These are phyloP conservation scores for Paulownia fortunei DNA, from an alignment of 257 asterid genomes.

Conservation along the genomic window DNA sequence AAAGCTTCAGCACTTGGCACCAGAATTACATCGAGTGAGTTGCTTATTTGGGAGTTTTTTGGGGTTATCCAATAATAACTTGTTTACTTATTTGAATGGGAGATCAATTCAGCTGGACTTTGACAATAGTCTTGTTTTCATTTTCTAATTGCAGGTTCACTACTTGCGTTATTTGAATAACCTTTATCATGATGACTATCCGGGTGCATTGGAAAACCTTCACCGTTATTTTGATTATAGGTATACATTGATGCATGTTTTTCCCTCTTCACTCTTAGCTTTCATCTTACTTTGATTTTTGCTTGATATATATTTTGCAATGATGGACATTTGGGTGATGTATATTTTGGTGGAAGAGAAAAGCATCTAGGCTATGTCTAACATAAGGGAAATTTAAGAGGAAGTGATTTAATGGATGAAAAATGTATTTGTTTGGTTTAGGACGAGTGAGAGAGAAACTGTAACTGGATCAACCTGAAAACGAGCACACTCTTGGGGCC, in stretches of 20 bases:
- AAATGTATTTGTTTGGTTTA: conserved; percentile 8
- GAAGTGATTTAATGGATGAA: neutral
- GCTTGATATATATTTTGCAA: conserved; percentile 8
- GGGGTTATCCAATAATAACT: neutral
- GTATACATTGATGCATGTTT: conserved; percentile 54
- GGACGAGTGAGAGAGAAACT: neutral
- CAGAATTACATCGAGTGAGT: conserved; percentile 89
- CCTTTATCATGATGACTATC: conserved; percentile 91
- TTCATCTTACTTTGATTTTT: conserved; percentile 2
- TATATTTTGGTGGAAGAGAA: conserved; percentile 14
- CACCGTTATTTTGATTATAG: conserved; percentile 98
- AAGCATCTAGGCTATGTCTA: neutral
- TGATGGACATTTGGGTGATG: neutral
- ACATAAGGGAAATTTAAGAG: conserved; percentile 14
- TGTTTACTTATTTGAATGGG: conserved; percentile 28
- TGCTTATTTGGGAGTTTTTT: conserved; percentile 24
- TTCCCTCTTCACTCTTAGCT: neutral
- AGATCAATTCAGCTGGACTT: conserved; percentile 26
- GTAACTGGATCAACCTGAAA: neutral
- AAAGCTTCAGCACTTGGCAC: conserved; percentile 87
- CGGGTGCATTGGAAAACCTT: conserved; percentile 85
- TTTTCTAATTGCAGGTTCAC: conserved; percentile 74
- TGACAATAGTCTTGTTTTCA: conserved; percentile 21
- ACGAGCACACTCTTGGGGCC: conserved; percentile 19
- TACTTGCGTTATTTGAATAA: conserved; percentile 82